Evolutionary conservation across 495 filamentous ascomycete genomes (phyloP).

Genomic region (Glonium stellatum): DNA sequence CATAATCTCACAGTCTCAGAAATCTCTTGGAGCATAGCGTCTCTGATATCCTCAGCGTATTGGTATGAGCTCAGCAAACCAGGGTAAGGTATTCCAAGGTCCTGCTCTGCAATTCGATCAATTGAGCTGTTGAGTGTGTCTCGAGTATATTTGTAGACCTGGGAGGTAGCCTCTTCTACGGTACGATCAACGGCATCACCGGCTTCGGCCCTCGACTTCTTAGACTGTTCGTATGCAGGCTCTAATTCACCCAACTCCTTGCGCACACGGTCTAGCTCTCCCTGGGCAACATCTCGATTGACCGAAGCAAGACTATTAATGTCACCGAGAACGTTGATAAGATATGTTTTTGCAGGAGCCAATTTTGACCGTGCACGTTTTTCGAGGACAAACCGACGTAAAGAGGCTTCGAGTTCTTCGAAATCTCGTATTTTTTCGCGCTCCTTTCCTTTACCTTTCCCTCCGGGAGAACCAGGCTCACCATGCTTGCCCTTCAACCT

Average conservation of each 20-base stretch:
- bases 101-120: conserved; percentile 60
- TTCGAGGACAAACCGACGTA: conserved; percentile 91
- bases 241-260: conserved; percentile 75
- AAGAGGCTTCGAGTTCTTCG: conserved; percentile 74
- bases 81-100: conserved; percentile 77
- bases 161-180: conserved; percentile 76
- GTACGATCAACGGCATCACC: conserved; percentile 71
- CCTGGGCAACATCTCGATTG: conserved; percentile 78
- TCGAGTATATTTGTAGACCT: conserved; percentile 77
- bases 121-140: conserved; percentile 65
- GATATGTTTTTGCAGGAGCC: conserved; percentile 90
- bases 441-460: conserved; percentile 85
- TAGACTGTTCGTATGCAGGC: conserved; percentile 74
- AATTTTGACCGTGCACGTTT: conserved; percentile 93
- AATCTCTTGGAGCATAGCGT: conserved; percentile 84
- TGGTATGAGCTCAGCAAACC: conserved; percentile 79
- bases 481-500: conserved; percentile 41
- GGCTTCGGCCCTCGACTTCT: conserved; percentile 73
- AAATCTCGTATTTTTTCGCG: conserved; percentile 84
- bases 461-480: conserved; percentile 43
- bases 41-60: conserved; percentile 85
- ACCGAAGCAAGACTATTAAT: conserved; percentile 74
- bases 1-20: conserved; percentile 67
- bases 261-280: conserved; percentile 77
- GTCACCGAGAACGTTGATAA: conserved; percentile 87